phyloP scores from a whole-genome alignment of 2,329 filamentous ascomycete species.

The Amesomyces nigricolor region DNA sequence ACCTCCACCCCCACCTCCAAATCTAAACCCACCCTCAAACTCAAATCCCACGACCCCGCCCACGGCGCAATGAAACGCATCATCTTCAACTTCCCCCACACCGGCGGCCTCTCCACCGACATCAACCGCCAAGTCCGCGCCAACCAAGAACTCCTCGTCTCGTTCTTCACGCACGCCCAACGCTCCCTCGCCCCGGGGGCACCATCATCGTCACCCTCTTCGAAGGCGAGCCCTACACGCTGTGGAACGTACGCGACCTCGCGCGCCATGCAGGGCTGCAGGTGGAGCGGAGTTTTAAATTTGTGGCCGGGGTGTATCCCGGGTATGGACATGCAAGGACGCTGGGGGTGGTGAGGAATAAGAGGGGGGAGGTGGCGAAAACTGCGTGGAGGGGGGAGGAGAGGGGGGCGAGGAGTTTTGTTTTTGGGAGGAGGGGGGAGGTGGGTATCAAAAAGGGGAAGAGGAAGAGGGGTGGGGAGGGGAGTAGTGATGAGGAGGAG shows the following conservation, averaged over 20 bases:
- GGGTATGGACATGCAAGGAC: constrained; percentile 71
- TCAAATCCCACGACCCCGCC: neutral
- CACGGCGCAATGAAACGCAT: constrained; percentile 62
- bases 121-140: constrained; percentile 89
- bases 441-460: constrained; percentile 30
- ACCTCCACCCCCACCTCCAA: constrained; percentile 23
- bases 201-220: constrained; percentile 80
- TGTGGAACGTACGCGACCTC: constrained; percentile 91
- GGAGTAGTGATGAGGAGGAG: constrained; percentile 17
- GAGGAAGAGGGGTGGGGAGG: constrained; percentile 23
- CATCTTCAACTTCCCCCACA: constrained; percentile 95
- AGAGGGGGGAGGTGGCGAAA: constrained; percentile 39
- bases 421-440: constrained; percentile 56
- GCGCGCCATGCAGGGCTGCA: constrained; percentile 69
- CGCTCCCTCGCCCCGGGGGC: constrained; percentile 50
- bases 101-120: constrained; percentile 85
- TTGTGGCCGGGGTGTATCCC: constrained; percentile 61
- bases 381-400: constrained; percentile 49
- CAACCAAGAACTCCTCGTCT: constrained; percentile 75
- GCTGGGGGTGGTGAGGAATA: constrained; percentile 55
- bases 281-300: constrained; percentile 65
- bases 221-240: constrained; percentile 86
- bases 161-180: constrained; percentile 56
- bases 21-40: neutral
- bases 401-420: constrained; percentile 51